A percentile compares a stretch with the other conserved stretches of the same genome.
These are phyloP conservation scores for Peziza echinospora DNA, from an alignment of 495 filamentous ascomycete species.

Conservation along the genomic window DNA sequence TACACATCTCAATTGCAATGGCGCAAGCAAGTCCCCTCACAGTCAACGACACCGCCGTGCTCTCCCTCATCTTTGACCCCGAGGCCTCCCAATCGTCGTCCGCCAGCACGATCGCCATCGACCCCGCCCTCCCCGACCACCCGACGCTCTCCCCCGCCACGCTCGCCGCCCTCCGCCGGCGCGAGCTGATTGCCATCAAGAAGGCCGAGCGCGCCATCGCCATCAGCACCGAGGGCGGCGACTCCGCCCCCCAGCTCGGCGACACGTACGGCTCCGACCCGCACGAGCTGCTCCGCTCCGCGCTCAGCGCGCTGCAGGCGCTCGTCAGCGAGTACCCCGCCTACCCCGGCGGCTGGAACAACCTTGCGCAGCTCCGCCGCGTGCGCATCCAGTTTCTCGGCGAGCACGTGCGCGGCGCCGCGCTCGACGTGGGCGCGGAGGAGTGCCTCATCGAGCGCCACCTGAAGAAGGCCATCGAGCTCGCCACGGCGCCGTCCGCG, in stretches of 20 bases:
- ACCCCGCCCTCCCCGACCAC: constrained; percentile 30
- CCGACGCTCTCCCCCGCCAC: constrained; percentile 32
- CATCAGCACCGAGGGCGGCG: constrained; percentile 16
- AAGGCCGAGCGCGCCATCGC: constrained; percentile 10
- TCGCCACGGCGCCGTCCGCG: constrained; percentile 35
- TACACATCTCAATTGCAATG: too few species aligned
- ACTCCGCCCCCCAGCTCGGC: not conserved
- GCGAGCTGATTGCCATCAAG: constrained; percentile 27
- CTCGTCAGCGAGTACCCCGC: constrained; percentile 36
- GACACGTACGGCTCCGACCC: not conserved
- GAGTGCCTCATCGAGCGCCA: constrained; percentile 24
- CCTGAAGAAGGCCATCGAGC: constrained; percentile 40
- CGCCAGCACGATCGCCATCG: constrained; percentile 22
- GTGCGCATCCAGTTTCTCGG: constrained; percentile 27
- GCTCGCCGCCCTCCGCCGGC: constrained; percentile 27
- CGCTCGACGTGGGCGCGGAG: too few species aligned
- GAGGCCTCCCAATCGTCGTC: constrained; percentile 29
- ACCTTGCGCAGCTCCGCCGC: constrained; percentile 51
- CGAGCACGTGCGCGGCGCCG: not conserved
- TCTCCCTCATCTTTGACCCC: constrained; percentile 59
- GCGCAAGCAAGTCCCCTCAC: too few species aligned
- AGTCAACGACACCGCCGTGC: constrained; percentile 45
- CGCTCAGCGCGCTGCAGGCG: constrained; percentile 22
- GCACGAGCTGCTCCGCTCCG: not conserved
- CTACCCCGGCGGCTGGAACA: constrained; percentile 57